Evolutionary conservation across 2,329 filamentous ascomycete species (phyloP).

Genomic region (Lasiodiplodia gonubiensis): DNA sequence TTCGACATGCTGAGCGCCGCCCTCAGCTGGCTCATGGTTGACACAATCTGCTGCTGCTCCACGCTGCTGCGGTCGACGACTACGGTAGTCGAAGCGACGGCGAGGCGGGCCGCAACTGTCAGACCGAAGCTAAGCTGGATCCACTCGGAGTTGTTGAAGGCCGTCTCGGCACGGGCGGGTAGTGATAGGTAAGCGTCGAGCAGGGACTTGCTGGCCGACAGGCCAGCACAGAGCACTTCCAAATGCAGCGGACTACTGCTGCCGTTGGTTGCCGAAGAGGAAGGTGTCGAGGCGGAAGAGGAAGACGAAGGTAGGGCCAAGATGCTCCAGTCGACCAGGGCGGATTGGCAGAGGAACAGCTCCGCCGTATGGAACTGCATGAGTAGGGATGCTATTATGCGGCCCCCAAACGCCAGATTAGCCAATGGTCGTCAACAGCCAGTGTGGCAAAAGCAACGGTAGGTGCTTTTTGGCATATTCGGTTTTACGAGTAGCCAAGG

Average conservation of each 20-base stretch:
- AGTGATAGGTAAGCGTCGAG: constrained; percentile 43
- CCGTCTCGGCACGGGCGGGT: constrained; percentile 43
- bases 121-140: constrained; percentile 47
- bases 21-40: constrained; percentile 35
- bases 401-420: background rate
- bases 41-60: constrained; percentile 24
- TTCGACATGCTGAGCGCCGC: constrained; percentile 39
- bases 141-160: constrained; percentile 49
- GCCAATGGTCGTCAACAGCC: background rate
- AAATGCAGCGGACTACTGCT: constrained; percentile 29
- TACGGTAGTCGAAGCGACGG: constrained; percentile 33
- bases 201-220: constrained; percentile 36
- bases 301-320: constrained; percentile 28
- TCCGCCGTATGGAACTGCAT: constrained; percentile 49
- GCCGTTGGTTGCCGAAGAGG: background rate
- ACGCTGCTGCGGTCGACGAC: constrained; percentile 33
- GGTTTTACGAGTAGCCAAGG: background rate
- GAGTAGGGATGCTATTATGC: constrained; percentile 42
- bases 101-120: constrained; percentile 40
- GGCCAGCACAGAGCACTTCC: constrained; percentile 32
- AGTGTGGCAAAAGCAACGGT: background rate
- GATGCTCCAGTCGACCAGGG: constrained; percentile 42
- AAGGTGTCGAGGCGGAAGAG: background rate
- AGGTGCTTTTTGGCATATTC: background rate
- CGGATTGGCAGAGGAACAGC: constrained; percentile 49